These are phyloP conservation scores for Gossypium gossypioides DNA, from an alignment of 441 rosid species.

Conservation along the genomic window DNA sequence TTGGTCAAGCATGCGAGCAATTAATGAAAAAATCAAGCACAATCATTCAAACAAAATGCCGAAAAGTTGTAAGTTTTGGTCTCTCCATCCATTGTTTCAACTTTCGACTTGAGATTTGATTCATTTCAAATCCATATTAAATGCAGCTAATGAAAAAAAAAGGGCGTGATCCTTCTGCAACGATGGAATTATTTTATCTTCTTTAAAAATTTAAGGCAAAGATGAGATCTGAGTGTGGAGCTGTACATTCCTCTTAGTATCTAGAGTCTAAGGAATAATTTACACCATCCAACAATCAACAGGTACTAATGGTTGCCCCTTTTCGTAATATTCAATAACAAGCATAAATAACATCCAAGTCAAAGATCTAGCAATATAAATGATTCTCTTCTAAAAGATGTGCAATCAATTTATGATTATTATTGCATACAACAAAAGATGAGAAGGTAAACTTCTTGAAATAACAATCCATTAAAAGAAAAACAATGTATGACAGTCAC, in stretches of 20 bases:
- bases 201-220: not conserved
- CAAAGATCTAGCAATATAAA: not conserved
- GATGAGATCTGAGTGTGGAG: not conserved
- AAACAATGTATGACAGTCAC: slow-evolving; percentile 28
- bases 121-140: not conserved
- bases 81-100: not conserved
- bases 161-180: not conserved
- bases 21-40: not conserved
- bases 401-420: not conserved
- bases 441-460: not conserved
- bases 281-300: not conserved
- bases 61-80: not conserved
- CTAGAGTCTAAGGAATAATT: not conserved
- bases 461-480: not conserved
- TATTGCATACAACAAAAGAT: not conserved
- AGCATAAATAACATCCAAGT: not conserved
- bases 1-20: not conserved
- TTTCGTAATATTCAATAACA: not conserved
- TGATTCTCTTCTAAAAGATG: not conserved
- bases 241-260: not conserved
- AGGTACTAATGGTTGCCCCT: not conserved
- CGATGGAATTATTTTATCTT: not conserved
- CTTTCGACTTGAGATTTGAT: not conserved
- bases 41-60: not conserved
- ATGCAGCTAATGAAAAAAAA: not conserved